Conservation (phyloP, 164 flowering plant species). For the Tetracentron sinense region DNA sequence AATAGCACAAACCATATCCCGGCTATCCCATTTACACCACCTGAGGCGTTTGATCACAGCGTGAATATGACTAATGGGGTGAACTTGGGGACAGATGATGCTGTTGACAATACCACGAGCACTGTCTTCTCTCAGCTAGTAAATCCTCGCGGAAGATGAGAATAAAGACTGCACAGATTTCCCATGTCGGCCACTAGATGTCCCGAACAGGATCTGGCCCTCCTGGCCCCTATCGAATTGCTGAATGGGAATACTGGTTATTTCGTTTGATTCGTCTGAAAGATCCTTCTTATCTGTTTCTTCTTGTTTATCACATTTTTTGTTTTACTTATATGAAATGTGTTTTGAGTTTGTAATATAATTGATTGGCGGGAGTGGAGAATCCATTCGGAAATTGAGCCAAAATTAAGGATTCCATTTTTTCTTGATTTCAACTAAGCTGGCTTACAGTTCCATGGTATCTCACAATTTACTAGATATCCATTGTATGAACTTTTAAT, state of each 20-base stretch:
- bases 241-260: background rate
- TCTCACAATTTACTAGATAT: slow-evolving; percentile 13
- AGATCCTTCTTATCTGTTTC: slow-evolving; percentile 10
- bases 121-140: slow-evolving; percentile 95
- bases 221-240: background rate
- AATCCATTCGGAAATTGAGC: slow-evolving; percentile 15
- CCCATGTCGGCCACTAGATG: slow-evolving; percentile 3
- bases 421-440: slow-evolving; percentile 2
- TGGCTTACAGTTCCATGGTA: too few species aligned
- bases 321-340: slow-evolving; percentile 18
- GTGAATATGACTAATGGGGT: slow-evolving; percentile 56
- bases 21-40: slow-evolving; percentile 50
- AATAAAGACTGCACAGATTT: background rate
- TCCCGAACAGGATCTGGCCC: background rate
- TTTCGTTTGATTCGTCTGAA: slow-evolving; percentile 1
- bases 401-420: slow-evolving; percentile 13
- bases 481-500: slow-evolving; percentile 11
- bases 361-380: slow-evolving; percentile 17
- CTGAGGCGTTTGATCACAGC: slow-evolving; percentile 68
- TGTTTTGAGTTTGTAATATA: slow-evolving; percentile 26
- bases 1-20: slow-evolving; percentile 40
- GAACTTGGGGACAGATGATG: slow-evolving; percentile 67
- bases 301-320: slow-evolving; percentile 14
- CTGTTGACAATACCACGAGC: slow-evolving; percentile 79
- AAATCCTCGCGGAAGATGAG: slow-evolving; percentile 89